Conservation (phyloP, 306 rosid genomes). For the Bauhinia variegata region DNA sequence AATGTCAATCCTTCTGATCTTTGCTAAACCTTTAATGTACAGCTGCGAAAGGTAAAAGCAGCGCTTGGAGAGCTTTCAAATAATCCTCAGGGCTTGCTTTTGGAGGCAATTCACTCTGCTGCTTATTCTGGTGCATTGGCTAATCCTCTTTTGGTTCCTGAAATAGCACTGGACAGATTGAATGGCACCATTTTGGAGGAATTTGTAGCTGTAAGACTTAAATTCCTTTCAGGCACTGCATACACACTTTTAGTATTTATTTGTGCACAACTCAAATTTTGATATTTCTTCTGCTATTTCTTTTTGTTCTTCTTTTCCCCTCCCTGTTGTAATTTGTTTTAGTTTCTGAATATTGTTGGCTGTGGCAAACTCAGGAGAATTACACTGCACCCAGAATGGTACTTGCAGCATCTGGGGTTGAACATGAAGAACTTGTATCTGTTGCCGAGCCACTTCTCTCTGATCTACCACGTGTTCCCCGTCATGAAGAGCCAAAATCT, state of each 20-base stretch:
- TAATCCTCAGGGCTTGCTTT: constrained; percentile 90
- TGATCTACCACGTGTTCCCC: constrained; percentile 71
- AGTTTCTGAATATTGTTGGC: constrained; percentile 34
- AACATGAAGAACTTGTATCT: constrained; percentile 81
- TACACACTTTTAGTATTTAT: constrained; percentile 24
- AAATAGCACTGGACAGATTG: constrained; percentile 67
- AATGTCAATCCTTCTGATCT: constrained; percentile 31
- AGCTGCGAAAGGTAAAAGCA: constrained; percentile 79
- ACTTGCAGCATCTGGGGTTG: constrained; percentile 94
- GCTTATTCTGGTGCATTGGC: constrained; percentile 93
- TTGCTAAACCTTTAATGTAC: constrained; percentile 34
- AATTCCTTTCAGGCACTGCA: constrained; percentile 37
- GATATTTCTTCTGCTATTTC: constrained; percentile 7
- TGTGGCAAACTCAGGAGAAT: constrained; percentile 70
- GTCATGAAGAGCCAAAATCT: constrained; percentile 66
- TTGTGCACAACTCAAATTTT: constrained; percentile 4
- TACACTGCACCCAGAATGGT: constrained; percentile 95
- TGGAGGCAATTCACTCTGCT: constrained; percentile 95
- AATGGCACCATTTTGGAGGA: constrained; percentile 70
- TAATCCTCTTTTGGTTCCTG: constrained; percentile 91
- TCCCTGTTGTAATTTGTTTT: not conserved
- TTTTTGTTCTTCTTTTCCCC: not conserved
- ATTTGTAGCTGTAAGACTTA: constrained; percentile 77
- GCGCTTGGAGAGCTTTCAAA: constrained; percentile 79
- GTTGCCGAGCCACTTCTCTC: constrained; percentile 89